These are phyloP conservation scores for Vigna mungo DNA, from an alignment of 306 rosid species.

Conservation along the genomic window DNA sequence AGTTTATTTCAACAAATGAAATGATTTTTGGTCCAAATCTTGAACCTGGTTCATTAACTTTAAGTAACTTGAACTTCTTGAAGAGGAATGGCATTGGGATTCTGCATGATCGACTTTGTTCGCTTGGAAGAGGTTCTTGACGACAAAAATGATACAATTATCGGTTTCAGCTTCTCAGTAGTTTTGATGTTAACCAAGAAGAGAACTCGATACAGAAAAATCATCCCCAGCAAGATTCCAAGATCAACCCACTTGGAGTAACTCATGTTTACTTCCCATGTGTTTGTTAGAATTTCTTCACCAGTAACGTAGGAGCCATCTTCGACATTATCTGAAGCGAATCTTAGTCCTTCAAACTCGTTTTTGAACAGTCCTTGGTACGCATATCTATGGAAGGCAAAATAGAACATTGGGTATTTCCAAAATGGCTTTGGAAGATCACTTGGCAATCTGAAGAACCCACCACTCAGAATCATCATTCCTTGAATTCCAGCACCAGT, in stretches of 20 bases:
- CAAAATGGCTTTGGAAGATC: slow-evolving; percentile 63
- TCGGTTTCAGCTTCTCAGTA: slow-evolving; percentile 54
- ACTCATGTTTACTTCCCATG: slow-evolving; percentile 53
- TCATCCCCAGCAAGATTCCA: slow-evolving; percentile 60
- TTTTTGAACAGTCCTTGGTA: slow-evolving; percentile 75
- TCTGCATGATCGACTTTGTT: slow-evolving; percentile 31
- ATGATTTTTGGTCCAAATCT: background rate
- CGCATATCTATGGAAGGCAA: slow-evolving; percentile 70
- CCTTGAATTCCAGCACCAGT: slow-evolving; percentile 80
- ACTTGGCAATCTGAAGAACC: slow-evolving; percentile 64
- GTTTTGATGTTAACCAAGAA: slow-evolving; percentile 60
- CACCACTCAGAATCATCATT: slow-evolving; percentile 60
- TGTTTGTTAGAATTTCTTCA: slow-evolving; percentile 53
- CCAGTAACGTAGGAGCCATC: slow-evolving; percentile 46
- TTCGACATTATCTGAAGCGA: background rate
- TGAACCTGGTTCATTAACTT: background rate
- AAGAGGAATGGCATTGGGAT: slow-evolving; percentile 42
- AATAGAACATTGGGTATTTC: slow-evolving; percentile 64
- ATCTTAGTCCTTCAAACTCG: slow-evolving; percentile 59
- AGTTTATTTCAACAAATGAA: no score
- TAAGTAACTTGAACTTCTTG: slow-evolving; percentile 5
- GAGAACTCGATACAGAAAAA: slow-evolving; percentile 54
- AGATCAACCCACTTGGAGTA: slow-evolving; percentile 82
- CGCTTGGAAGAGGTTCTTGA: slow-evolving; percentile 19
- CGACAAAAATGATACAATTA: slow-evolving; percentile 15